phyloP scores from a whole-genome alignment of 257 asterid genomes.

The Echites panduratus region DNA sequence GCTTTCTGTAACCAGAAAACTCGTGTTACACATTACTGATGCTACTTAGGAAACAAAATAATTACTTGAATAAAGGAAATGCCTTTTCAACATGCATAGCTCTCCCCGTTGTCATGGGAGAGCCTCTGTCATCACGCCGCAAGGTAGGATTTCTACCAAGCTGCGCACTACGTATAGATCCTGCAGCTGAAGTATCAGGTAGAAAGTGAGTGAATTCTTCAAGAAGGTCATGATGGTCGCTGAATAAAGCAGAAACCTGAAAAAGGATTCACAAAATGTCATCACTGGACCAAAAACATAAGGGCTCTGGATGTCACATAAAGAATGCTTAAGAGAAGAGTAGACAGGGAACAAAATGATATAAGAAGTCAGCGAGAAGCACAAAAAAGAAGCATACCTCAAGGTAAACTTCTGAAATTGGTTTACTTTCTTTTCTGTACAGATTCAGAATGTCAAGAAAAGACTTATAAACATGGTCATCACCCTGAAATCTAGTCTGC shows the following conservation, averaged over 20 bases:
- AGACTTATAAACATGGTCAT: slow-evolving; percentile 72
- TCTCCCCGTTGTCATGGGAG: slow-evolving; percentile 44
- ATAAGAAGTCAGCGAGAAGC: slow-evolving; percentile 16
- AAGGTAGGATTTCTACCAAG: slow-evolving; percentile 40
- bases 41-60: slow-evolving; percentile 12
- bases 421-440: slow-evolving; percentile 70
- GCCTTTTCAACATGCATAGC: slow-evolving; percentile 61
- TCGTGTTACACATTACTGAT: slow-evolving; percentile 17
- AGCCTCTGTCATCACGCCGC: slow-evolving; percentile 48
- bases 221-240: slow-evolving; percentile 80
- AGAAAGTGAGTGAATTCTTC: slow-evolving; percentile 87
- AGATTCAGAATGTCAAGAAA: slow-evolving; percentile 85
- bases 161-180: slow-evolving; percentile 39
- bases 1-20: slow-evolving; percentile 44
- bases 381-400: slow-evolving; percentile 47
- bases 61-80: slow-evolving; percentile 22
- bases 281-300: neutral
- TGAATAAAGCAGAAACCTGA: slow-evolving; percentile 85
- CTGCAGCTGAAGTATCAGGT: slow-evolving; percentile 68
- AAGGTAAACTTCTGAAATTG: slow-evolving; percentile 67
- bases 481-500: slow-evolving; percentile 90
- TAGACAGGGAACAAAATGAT: neutral
- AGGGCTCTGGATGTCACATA: neutral
- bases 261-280: slow-evolving; percentile 14
- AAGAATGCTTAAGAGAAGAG: neutral